These are phyloP conservation scores for Skeletonema costatum DNA, from an alignment of 108 stramenopile genomes.

Conservation along the genomic window DNA sequence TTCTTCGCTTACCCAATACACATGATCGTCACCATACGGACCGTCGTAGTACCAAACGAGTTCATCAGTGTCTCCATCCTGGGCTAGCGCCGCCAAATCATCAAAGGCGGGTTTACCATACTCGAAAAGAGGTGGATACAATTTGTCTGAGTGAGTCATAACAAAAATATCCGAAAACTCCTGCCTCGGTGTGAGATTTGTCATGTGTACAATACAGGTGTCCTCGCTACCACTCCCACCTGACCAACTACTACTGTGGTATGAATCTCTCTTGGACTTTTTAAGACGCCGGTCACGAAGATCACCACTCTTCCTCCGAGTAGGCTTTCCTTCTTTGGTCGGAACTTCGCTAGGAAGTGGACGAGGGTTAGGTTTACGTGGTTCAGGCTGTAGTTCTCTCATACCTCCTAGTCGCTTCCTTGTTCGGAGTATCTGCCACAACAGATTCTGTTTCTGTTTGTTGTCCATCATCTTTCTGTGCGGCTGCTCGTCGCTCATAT, in stretches of 20 bases:
- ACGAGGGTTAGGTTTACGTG: not conserved
- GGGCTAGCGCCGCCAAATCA: constrained; percentile 13
- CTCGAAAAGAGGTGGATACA: constrained; percentile 1
- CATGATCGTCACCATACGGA: not conserved
- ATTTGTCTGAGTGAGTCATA: constrained; percentile 8
- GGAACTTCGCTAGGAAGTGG: not conserved
- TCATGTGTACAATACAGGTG: constrained; percentile 7
- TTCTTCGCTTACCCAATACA: not conserved
- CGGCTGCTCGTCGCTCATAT: not conserved
- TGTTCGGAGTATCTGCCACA: not conserved
- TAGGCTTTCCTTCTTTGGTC: not conserved
- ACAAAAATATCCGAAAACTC: not conserved
- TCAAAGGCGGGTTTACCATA: constrained; percentile 5
- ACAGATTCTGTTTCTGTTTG: not conserved
- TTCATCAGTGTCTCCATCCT: constrained; percentile 14
- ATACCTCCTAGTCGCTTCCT: not conserved
- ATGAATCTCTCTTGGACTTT: not conserved
- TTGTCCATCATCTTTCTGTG: not conserved
- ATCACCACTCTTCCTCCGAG: not conserved
- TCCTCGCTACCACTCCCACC: not conserved
- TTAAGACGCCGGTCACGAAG: not conserved
- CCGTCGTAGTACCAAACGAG: constrained; percentile 5
- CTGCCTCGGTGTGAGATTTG: constrained; percentile 8
- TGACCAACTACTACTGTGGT: not conserved
- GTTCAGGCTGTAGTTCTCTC: not conserved